phyloP scores from a whole-genome alignment of 2,329 filamentous ascomycete species.

The Hortaea werneckii region DNA sequence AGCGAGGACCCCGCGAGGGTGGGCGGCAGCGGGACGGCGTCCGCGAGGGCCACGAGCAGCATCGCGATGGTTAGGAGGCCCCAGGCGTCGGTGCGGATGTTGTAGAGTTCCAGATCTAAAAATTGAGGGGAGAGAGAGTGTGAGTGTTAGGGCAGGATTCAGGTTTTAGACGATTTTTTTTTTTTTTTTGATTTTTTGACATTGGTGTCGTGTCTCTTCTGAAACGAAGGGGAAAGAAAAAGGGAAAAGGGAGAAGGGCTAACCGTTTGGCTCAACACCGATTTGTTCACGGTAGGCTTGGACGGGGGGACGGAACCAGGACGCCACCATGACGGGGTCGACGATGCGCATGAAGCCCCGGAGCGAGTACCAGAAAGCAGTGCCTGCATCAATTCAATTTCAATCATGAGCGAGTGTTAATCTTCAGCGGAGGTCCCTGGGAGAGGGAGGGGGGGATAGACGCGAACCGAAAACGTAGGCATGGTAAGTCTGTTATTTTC shows the following conservation, averaged over 20 bases:
- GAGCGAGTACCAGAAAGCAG: slow-evolving; percentile 27
- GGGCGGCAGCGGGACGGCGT: slow-evolving; percentile 20
- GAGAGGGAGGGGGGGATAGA: too few species aligned
- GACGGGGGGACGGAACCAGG: slow-evolving; percentile 21
- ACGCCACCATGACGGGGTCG: slow-evolving; percentile 24
- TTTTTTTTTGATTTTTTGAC: too few species aligned
- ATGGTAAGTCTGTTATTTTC: slow-evolving; percentile 12
- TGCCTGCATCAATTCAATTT: slow-evolving; percentile 11
- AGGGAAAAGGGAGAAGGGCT: neutral
- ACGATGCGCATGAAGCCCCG: slow-evolving; percentile 23
- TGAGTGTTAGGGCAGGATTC: too few species aligned
- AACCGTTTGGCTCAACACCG: slow-evolving; percentile 6
- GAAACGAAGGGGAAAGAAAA: too few species aligned
- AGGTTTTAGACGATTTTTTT: too few species aligned
- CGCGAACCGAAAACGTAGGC: slow-evolving; percentile 15
- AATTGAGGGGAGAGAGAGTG: too few species aligned
- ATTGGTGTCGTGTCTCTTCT: too few species aligned
- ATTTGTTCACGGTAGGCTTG: neutral
- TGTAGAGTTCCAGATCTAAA: too few species aligned
- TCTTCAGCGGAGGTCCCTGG: too few species aligned
- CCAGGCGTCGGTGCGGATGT: slow-evolving; percentile 26
- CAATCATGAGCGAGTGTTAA: too few species aligned
- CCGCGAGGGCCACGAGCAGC: slow-evolving; percentile 22
- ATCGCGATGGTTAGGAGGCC: slow-evolving; percentile 23
- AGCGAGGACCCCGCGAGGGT: slow-evolving; percentile 13